Percentiles rank a stretch among this genome's conserved stretches.
Conservation (phyloP, 495 filamentous ascomycete species). For the Penicillium ucsense region DNA sequence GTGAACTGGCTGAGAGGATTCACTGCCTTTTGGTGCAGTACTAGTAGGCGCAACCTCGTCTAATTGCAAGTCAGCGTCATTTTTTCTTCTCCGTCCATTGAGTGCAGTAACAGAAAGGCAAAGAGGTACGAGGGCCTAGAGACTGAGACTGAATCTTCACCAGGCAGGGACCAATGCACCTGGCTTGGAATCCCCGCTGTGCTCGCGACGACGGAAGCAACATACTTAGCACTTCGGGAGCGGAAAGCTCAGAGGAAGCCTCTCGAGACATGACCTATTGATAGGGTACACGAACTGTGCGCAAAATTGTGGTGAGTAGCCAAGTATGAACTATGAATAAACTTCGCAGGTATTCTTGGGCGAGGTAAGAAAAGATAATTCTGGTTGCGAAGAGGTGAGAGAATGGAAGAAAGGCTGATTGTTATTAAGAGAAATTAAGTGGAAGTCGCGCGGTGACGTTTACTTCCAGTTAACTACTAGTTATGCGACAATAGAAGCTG, state of each 20-base stretch:
- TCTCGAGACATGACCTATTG: slow-evolving; percentile 22
- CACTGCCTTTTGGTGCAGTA: neutral
- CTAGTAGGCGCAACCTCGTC: slow-evolving; percentile 2
- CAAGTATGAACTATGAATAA: too few relatives aligned
- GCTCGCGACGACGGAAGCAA: neutral
- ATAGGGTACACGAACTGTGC: slow-evolving; percentile 13
- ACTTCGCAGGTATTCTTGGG: too few relatives aligned
- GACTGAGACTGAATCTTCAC: too few relatives aligned
- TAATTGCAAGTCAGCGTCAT: slow-evolving; percentile 10
- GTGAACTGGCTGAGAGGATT: slow-evolving; percentile 11
- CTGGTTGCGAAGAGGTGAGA: neutral
- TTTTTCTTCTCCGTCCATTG: too few relatives aligned
- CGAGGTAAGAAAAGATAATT: too few relatives aligned
- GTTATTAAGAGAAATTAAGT: slow-evolving; percentile 8
- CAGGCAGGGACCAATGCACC: too few relatives aligned
- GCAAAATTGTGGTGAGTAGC: neutral
- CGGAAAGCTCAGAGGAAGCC: slow-evolving; percentile 4
- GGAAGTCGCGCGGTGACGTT: slow-evolving; percentile 37
- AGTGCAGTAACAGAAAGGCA: too few relatives aligned
- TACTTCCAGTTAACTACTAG: slow-evolving; percentile 6
- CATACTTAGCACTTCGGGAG: slow-evolving; percentile 16
- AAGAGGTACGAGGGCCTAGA: too few relatives aligned
- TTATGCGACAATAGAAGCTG: slow-evolving; percentile 8
- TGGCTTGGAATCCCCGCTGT: too few relatives aligned
- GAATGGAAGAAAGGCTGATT: slow-evolving; percentile 6